Base-by-base conservation (phyloP, 2,329 filamentous ascomycete species). In the Stemphylium vesicarium region DNA sequence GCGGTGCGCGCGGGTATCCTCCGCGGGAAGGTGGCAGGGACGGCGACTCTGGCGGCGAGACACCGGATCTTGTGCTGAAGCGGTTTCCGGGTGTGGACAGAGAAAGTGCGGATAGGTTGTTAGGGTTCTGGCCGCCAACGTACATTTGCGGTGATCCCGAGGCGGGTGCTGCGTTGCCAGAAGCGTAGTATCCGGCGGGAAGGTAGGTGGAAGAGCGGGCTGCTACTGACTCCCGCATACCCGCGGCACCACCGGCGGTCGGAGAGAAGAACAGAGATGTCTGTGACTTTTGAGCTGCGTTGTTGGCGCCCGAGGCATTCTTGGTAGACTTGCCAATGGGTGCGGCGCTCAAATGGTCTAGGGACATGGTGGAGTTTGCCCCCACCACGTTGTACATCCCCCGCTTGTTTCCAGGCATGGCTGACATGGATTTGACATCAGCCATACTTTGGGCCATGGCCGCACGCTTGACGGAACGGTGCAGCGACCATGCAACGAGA, bases 231-330 rank as follows among this genome's bases (percentile, higher is more conserved):
- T 73, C 64, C 35, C 81, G 77, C 57, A 79, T 80, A 53, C 81
- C 80, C 7, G 84, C 79, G 6, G 70, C 64, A 20, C 71, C 70
- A 35, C 85, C 86, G 1, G 93, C 93, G 0, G 95, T 98, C 0
- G 95, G 95, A 7, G 92, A 96, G 81, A 96, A 99, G 84, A 99
- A 99, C 13, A 98, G 82, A 59, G 89, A 91, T 40, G 65, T 70
- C 32, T 64, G 63, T 22, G 56, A 59, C 53, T 62, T 71, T 65
- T 71, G 66, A 44, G 70, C 62, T 20, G 66, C 66, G 39, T 61
- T 66, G 18, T 57, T 58, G 16, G 64, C 40, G 20, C 68, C 68
- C 11, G 71, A 64, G 26, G 71, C 72, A n/a, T 70, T 65, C 43
- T 71, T 72, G 24, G 64, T 40, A 3, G 69, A 62, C 44, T 60